A percentile compares a stretch with the other conserved stretches of the same genome.
Evolutionary conservation across 176 grass and related monocot species (phyloP).

Genomic region (Eremochloa ophiuroides): DNA sequence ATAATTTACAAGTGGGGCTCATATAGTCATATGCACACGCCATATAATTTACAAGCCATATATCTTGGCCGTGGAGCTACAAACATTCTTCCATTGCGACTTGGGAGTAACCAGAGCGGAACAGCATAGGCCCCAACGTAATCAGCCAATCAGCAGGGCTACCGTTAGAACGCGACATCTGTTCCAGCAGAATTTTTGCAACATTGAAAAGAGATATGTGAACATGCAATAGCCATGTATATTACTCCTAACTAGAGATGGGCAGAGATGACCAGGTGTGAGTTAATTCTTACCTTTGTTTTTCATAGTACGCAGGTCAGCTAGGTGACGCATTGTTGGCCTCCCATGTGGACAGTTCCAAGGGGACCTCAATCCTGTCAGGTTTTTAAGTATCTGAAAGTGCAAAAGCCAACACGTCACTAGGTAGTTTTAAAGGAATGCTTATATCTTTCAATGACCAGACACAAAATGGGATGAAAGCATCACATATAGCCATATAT

Average conservation of each 20-base stretch:
- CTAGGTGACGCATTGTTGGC: slow-evolving; percentile 95
- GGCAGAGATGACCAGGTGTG: neutral
- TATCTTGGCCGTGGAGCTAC: neutral
- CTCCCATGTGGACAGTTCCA: slow-evolving; percentile 97
- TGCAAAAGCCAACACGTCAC: slow-evolving; percentile 26
- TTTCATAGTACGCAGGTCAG: slow-evolving; percentile 55
- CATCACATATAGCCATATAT: neutral
- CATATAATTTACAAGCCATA: neutral
- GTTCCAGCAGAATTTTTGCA: neutral
- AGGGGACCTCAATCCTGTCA: slow-evolving; percentile 68
- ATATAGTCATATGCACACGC: neutral
- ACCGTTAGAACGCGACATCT: neutral
- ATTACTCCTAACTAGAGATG: neutral
- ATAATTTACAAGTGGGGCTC: neutral
- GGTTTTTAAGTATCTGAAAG: slow-evolving; percentile 70
- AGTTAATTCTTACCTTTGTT: slow-evolving; percentile 36
- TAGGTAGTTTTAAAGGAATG: neutral
- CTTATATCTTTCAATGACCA: neutral
- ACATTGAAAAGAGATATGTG: neutral
- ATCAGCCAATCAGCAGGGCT: neutral
- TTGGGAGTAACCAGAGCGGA: neutral
- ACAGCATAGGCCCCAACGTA: neutral
- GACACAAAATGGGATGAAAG: slow-evolving; percentile 2
- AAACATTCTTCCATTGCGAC: neutral
- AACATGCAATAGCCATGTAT: neutral